phyloP scores from a whole-genome alignment of 331 rosid genomes.

The Erythrophleum ivorense region DNA sequence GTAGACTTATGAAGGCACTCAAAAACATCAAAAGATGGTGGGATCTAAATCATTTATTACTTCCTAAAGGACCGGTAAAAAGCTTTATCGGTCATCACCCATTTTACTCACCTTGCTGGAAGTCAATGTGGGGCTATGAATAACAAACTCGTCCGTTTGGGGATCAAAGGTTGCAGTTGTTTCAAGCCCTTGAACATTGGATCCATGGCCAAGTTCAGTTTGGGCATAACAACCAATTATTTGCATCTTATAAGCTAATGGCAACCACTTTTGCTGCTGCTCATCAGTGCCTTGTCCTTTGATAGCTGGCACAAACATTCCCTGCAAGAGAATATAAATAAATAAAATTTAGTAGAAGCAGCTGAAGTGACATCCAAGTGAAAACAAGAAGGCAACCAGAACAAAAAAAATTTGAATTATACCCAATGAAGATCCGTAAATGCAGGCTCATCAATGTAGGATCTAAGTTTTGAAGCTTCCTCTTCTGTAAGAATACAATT shows the following conservation, averaged over 20 bases:
- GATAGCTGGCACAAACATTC: conserved; percentile 92
- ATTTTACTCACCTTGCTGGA: conserved; percentile 86
- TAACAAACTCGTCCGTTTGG: conserved; percentile 80
- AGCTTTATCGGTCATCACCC: conserved; percentile 14
- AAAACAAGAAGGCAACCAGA: conserved; percentile 22
- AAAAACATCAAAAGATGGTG: conserved; percentile 20
- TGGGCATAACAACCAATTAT: conserved; percentile 99
- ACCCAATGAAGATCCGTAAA: conserved; percentile 99
- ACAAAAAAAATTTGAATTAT: conserved; percentile 38
- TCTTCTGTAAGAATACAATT: conserved; percentile 62
- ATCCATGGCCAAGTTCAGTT: conserved; percentile 99
- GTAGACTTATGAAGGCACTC: conserved; percentile 10
- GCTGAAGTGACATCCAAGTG: background rate
- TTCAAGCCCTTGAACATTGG: conserved; percentile 98
- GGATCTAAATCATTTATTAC: conserved; percentile 17
- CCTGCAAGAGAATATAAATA: conserved; percentile 51
- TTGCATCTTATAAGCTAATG: conserved; percentile 90
- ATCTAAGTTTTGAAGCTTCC: conserved; percentile 81
- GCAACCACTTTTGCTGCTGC: conserved; percentile 91
- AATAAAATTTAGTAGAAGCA: conserved; percentile 10
- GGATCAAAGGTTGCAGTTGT: conserved; percentile 93
- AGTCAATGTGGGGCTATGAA: conserved; percentile 94
- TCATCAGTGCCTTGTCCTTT: conserved; percentile 96
- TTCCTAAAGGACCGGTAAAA: conserved; percentile 14
- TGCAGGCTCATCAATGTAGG: conserved; percentile 81